Evolutionary conservation across 345 rosid genomes (phyloP).

Genomic region (Pugionium dolabratum): DNA sequence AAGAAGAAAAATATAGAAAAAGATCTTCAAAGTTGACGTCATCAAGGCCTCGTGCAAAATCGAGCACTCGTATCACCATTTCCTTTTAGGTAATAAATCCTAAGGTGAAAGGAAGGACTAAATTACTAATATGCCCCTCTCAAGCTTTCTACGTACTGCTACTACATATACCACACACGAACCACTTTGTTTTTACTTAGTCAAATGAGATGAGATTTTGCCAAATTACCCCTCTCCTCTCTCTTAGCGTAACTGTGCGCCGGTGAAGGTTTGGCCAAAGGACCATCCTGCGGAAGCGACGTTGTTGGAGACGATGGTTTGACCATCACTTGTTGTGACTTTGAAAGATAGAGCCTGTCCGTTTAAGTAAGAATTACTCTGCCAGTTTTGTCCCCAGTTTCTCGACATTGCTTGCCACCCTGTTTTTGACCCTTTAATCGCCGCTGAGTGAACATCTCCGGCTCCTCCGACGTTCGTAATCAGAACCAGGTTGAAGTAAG

Average conservation of each 20-base stretch:
- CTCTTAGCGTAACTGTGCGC: conserved; percentile 51
- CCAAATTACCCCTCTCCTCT: not conserved
- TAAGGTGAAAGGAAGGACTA: conserved; percentile 20
- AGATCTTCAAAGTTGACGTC: conserved; percentile 32
- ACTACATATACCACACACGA: conserved; percentile 10
- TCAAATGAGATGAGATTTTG: conserved; percentile 5
- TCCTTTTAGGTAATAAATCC: conserved; percentile 22
- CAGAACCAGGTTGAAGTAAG: conserved; percentile 74
- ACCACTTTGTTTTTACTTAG: conserved; percentile 3
- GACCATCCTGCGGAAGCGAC: conserved; percentile 73
- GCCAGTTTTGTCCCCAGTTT: conserved; percentile 78
- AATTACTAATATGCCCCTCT: conserved; percentile 31
- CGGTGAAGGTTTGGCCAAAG: conserved; percentile 74
- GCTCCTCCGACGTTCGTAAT: conserved; percentile 85
- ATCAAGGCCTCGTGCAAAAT: conserved; percentile 39
- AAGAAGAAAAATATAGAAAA: not conserved
- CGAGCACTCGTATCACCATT: conserved; percentile 36
- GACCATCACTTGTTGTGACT: conserved; percentile 78
- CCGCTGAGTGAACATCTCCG: conserved; percentile 65
- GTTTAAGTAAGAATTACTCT: conserved; percentile 35
- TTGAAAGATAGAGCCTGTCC: conserved; percentile 76
- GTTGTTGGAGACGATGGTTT: conserved; percentile 55
- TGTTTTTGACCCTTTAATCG: conserved; percentile 64
- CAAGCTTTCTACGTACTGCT: conserved; percentile 5
- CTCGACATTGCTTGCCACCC: conserved; percentile 82